Base-by-base conservation (phyloP, 139 green algal species). In the Chlamydomonas sp. region DNA sequence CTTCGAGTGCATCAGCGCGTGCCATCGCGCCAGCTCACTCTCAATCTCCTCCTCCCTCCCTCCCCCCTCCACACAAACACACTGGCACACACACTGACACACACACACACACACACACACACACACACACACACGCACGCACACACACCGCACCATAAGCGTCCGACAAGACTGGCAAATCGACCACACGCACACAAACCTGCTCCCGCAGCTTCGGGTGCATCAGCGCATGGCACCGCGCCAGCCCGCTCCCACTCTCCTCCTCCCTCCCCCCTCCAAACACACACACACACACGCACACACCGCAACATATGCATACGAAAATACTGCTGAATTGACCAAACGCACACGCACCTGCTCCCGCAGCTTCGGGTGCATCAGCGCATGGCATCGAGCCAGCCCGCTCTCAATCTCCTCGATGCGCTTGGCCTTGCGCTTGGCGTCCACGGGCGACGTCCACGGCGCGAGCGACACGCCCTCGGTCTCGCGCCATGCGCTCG, bases 341-440 rank as follows among this genome's bases (percentile, higher is more conserved):
- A 66, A 54, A 5, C 30, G 54, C 3, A 34, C 33, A 39, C 70
- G 29, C 39, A 80, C 75, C 72, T 81, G 75, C n/a, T 83, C 79
- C 22, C 82, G 50, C 35, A 84, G 74, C 65, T 80, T 83, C 30
- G 79, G 76, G 10, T 49, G 61, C 22, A 43, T 59, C 20, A 78
- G 68, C 38, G 48, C 63, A 26, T 62, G 39, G 48, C 75, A 77
- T 1, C 80, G 65, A n/a, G 62, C 31, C 13, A 76, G 43, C 5
- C 67, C 70, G 4, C 47, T 43, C 39, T 87, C 81, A 71, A 87
- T 87, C 71, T 84, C 74, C 1, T 64, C 43, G 38, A 71, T 31
- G 13, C 77, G 77, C 48, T 78, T 72, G 8, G 66, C 67, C 65
- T 81, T 79, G 38, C 77, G 70, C 47, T 72, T 47, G 1, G 50